Base-by-base conservation (phyloP, 1,139 yeast genomes). In the Magnusiomyces magnusii region DNA sequence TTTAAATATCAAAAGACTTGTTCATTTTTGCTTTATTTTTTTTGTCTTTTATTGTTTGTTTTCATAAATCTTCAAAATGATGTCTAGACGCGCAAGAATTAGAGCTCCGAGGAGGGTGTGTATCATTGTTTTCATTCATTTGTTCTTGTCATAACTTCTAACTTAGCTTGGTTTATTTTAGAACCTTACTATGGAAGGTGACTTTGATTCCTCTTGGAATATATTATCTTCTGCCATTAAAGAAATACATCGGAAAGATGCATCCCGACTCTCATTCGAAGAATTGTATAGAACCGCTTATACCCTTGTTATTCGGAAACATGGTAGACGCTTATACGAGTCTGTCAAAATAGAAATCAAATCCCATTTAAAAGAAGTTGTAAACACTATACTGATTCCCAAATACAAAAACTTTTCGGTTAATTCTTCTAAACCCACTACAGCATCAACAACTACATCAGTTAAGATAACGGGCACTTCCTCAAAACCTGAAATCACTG, bases 241-340 rank as follows among this genome's bases (percentile, higher is more conserved):
- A 31, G 90, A 87, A 67, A 92, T 93, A 58, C 88, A 86, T 67
- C 77, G 79, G 55, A 85, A 86, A 65, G 84, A 87, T 68, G 92
- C 91, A 13, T 83, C 90, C 2, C 80, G 81, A 61, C 76, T 92
- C 39, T 87, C 96, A 0, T 93, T 89, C 69, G 97, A 91, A 66
- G 89, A 85, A 65, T 78, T 93, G 1, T 93, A 93, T 70, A 76
- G 96, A 56, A 83, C 86, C 47, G 90, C 95, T 0, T 93, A 93
- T 68, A 83, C 84, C 24, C 71, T 91, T 50, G 97, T 91, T 1
- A 72, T 90, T 53, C 79, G 88, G 61, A 91, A 89, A 65, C 81
- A 80, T 65, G 96, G 96, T 2, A 82, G 79, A 49, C 78, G 78
- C 64, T 75, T 93, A 1, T 90, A 92, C 67, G 85, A 82, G 3